phyloP scores from a whole-genome alignment of 2,329 filamentous ascomycete species.

The Fusarium illudens region DNA sequence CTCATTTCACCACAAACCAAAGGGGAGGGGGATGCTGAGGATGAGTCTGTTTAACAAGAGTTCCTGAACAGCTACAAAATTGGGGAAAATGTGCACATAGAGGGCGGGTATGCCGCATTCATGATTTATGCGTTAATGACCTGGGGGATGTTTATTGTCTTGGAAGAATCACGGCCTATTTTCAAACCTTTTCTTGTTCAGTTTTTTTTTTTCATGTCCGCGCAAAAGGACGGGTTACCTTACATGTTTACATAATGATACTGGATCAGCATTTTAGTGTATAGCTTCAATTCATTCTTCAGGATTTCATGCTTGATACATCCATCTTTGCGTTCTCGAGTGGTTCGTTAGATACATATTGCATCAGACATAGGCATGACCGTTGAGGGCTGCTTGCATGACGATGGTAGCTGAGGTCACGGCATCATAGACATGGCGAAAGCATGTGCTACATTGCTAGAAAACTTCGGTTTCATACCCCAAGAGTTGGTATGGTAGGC shows the following conservation, averaged over 20 bases:
- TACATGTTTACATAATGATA: slow-evolving; percentile 27
- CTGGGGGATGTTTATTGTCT: slow-evolving; percentile 1
- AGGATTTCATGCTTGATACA: not conserved
- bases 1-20: slow-evolving; percentile 31
- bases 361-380: not conserved
- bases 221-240: slow-evolving; percentile 7
- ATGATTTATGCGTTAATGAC: slow-evolving; percentile 34
- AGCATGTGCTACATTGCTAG: no score
- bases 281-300: not conserved
- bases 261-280: slow-evolving; percentile 2
- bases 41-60: slow-evolving; percentile 38
- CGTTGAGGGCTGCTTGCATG: not conserved
- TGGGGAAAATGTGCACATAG: not conserved
- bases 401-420: not conserved
- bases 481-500: no score
- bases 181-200: not conserved
- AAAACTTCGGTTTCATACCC: no score
- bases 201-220: not conserved
- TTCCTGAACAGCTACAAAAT: slow-evolving; percentile 2
- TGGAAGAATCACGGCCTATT: slow-evolving; percentile 14
- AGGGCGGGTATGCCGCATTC: not conserved
- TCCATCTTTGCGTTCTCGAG: not conserved
- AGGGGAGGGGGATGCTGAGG: slow-evolving; percentile 28
- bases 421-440: not conserved
- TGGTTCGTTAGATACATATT: not conserved